Evolutionary conservation across 805 yeast genomes (phyloP).

Genomic region (Candida lessepsii): DNA sequence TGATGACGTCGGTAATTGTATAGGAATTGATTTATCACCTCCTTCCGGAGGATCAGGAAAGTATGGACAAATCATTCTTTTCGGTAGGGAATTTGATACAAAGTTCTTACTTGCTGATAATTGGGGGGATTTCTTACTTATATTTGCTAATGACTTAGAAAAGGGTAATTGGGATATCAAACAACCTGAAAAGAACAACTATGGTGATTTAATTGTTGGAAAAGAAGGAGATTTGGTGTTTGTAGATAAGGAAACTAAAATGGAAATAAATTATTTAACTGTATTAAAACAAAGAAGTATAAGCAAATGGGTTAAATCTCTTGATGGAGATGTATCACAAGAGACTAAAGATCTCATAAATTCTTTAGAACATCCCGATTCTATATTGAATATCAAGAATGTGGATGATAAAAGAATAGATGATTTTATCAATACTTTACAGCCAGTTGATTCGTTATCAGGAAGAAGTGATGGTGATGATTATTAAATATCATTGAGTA

Average conservation of each 20-base stretch:
- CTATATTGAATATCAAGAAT: constrained; percentile 20
- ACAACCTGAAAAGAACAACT: constrained; percentile 47
- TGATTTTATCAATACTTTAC: constrained; percentile 30
- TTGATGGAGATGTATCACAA: constrained; percentile 19
- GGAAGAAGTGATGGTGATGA: constrained; percentile 1
- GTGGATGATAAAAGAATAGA: constrained; percentile 26
- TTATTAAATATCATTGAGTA: too few species aligned
- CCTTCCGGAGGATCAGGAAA: constrained; percentile 62
- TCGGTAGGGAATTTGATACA: constrained; percentile 91
- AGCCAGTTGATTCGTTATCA: constrained; percentile 6
- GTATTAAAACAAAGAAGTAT: constrained; percentile 35
- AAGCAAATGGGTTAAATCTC: constrained; percentile 31
- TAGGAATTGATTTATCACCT: constrained; percentile 74
- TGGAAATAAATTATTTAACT: constrained; percentile 41
- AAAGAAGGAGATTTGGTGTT: constrained; percentile 75
- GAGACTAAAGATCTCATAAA: constrained; percentile 15
- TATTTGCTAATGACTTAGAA: constrained; percentile 85
- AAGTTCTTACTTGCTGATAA: constrained; percentile 83
- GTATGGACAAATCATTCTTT: constrained; percentile 89
- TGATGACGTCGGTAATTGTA: constrained; percentile 87
- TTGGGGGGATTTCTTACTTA: constrained; percentile 84
- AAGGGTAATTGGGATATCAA: constrained; percentile 75
- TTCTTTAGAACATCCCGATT: constrained; percentile 23
- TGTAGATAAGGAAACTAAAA: constrained; percentile 56
- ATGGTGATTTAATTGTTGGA: constrained; percentile 58